These are phyloP conservation scores for Terfezia claveryi DNA, from an alignment of 495 filamentous ascomycete genomes.

Conservation along the genomic window DNA sequence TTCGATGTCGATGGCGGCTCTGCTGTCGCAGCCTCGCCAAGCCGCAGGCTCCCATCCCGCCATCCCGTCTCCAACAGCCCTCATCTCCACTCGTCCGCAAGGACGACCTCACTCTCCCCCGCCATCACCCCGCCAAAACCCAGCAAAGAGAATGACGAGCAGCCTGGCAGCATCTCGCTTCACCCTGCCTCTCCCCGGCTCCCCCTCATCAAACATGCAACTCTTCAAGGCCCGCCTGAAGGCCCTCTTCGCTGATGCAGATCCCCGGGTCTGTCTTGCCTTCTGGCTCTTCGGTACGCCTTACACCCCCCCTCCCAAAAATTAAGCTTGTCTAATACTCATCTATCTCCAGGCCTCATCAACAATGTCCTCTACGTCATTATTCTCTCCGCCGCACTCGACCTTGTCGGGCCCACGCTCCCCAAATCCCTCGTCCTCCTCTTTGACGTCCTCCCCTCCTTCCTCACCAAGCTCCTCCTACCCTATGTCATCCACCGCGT, in stretches of 20 bases:
- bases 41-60: too few species aligned
- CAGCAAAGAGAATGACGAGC: background rate
- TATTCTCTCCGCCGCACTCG: constrained; percentile 84
- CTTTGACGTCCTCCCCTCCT: constrained; percentile 73
- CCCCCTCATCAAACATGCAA: constrained; percentile 53
- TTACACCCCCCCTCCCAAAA: constrained; percentile 12
- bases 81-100: too few species aligned
- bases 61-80: too few species aligned
- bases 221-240: constrained; percentile 42
- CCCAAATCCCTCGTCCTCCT: constrained; percentile 87
- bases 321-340: background rate
- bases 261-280: constrained; percentile 50
- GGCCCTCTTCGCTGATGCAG: constrained; percentile 40
- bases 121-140: too few species aligned
- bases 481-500: constrained; percentile 84
- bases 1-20: too few species aligned
- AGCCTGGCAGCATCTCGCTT: constrained; percentile 18
- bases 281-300: constrained; percentile 76
- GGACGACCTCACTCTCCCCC: too few species aligned
- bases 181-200: constrained; percentile 47
- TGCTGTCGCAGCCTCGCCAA: too few species aligned
- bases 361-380: constrained; percentile 98
- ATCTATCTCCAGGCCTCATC: constrained; percentile 44
- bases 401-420: constrained; percentile 65
- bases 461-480: constrained; percentile 64